Percentiles rank a stretch among this genome's conserved stretches.
phyloP scores from a whole-genome alignment of 352 stramenopile genomes.

The Plasmopara halstedii region DNA sequence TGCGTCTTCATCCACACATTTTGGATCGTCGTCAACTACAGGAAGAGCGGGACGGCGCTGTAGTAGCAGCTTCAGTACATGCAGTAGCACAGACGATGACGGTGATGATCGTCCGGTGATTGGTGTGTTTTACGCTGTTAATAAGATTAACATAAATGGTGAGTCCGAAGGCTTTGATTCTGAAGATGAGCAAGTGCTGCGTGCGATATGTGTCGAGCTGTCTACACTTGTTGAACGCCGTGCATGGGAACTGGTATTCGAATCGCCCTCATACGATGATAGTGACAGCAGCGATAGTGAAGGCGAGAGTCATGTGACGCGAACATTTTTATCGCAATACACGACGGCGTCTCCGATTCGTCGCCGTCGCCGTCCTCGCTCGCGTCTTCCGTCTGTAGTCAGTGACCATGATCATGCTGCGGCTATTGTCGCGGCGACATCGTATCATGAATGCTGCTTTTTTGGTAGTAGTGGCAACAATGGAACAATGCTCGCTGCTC shows the following conservation, averaged over 20 bases:
- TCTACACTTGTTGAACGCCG: slow-evolving; percentile 54
- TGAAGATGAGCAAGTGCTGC: slow-evolving; percentile 61
- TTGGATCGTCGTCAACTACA: slow-evolving; percentile 4
- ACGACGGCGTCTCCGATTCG: slow-evolving; percentile 41
- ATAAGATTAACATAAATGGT: slow-evolving; percentile 41
- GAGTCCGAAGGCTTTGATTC: slow-evolving; percentile 39
- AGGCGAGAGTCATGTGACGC: slow-evolving; percentile 36
- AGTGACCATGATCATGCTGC: slow-evolving; percentile 28
- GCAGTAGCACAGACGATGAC: slow-evolving; percentile 48
- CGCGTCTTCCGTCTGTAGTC: slow-evolving; percentile 18
- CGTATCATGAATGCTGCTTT: slow-evolving; percentile 33
- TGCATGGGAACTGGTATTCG: slow-evolving; percentile 68
- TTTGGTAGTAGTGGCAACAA: slow-evolving; percentile 14
- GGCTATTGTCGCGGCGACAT: slow-evolving; percentile 29
- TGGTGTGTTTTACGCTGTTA: slow-evolving; percentile 76
- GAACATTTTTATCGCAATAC: slow-evolving; percentile 70
- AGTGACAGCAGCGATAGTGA: slow-evolving; percentile 38
- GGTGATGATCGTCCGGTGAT: slow-evolving; percentile 42
- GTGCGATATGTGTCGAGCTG: slow-evolving; percentile 57
- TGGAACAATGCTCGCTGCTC: slow-evolving; percentile 7
- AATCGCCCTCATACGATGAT: slow-evolving; percentile 35
- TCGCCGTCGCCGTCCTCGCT: slow-evolving; percentile 21
- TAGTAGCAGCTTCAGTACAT: slow-evolving; percentile 32
- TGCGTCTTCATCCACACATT: slow-evolving; percentile 11
- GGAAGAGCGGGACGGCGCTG: slow-evolving; percentile 21